Evolutionary conservation across 2,329 filamentous ascomycete genomes (phyloP).

Genomic region (Alternaria conjuncta): DNA sequence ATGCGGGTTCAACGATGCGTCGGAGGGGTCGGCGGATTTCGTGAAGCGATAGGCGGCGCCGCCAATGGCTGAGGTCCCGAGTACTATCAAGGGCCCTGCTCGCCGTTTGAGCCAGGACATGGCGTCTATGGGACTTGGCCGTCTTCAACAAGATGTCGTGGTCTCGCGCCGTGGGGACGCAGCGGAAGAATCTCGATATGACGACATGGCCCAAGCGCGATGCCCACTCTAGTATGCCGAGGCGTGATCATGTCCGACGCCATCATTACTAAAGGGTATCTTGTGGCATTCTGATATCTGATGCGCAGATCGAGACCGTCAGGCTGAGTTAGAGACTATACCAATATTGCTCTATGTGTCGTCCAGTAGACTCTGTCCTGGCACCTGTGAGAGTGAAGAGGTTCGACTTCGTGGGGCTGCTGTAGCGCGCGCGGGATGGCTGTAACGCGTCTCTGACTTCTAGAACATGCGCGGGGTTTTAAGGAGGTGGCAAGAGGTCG

Average conservation of each 20-base stretch:
- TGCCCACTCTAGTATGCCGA: conserved; percentile 8
- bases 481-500: conserved; percentile 4
- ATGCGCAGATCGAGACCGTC: background rate
- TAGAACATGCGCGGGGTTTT: background rate
- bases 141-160: background rate
- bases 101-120: conserved; percentile 42
- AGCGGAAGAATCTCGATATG: conserved; percentile 10
- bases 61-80: conserved; percentile 42
- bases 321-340: background rate
- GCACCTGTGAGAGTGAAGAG: background rate
- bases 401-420: background rate
- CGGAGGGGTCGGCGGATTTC: conserved; percentile 27
- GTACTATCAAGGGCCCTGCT: conserved; percentile 38
- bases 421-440: background rate
- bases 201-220: conserved; percentile 14
- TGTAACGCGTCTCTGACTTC: background rate
- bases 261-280: background rate
- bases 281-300: background rate
- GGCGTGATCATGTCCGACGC: background rate
- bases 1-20: conserved; percentile 59
- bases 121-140: background rate
- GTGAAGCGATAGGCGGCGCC: conserved; percentile 45
- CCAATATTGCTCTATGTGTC: background rate
- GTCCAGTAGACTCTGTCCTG: background rate
- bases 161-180: background rate